Conservation (phyloP, 2,329 filamentous ascomycete species). For the Beauveria bassiana region DNA sequence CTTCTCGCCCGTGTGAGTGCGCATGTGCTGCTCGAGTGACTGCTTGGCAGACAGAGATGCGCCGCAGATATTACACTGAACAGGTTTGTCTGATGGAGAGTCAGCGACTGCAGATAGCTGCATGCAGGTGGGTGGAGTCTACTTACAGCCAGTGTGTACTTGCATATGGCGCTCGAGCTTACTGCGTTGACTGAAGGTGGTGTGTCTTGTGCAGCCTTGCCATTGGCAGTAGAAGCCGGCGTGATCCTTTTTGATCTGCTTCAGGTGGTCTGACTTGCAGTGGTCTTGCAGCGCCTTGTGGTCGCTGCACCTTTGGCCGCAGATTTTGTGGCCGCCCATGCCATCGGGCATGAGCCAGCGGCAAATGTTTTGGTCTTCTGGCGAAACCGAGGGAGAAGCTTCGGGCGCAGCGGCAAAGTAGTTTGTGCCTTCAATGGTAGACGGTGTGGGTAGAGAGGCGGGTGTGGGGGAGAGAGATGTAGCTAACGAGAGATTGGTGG, state of each 20-base stretch:
- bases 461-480: constrained; percentile 20
- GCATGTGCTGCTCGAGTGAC: constrained; percentile 58
- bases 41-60: constrained; percentile 58
- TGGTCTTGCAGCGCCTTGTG: constrained; percentile 48
- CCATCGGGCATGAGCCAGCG: constrained; percentile 23
- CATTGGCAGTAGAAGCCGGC: constrained; percentile 48
- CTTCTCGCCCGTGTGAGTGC: constrained; percentile 58
- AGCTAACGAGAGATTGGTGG: constrained; percentile 18
- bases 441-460: constrained; percentile 22
- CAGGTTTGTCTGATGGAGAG: constrained; percentile 45
- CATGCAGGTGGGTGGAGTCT: background rate
- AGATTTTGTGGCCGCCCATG: constrained; percentile 17
- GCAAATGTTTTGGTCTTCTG: constrained; percentile 24
- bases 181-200: constrained; percentile 50
- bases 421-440: constrained; percentile 17
- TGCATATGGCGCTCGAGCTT: constrained; percentile 60
- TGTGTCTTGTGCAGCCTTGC: constrained; percentile 46
- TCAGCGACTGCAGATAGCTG: constrained; percentile 4
- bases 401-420: constrained; percentile 10
- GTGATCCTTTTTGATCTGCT: constrained; percentile 33
- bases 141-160: constrained; percentile 56
- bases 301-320: constrained; percentile 30
- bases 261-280: constrained; percentile 43
- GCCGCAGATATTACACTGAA: constrained; percentile 46
- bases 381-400: constrained; percentile 14